These are phyloP conservation scores for Annulohypoxylon bovei DNA, from an alignment of 495 filamentous ascomycete genomes.

Conservation along the genomic window DNA sequence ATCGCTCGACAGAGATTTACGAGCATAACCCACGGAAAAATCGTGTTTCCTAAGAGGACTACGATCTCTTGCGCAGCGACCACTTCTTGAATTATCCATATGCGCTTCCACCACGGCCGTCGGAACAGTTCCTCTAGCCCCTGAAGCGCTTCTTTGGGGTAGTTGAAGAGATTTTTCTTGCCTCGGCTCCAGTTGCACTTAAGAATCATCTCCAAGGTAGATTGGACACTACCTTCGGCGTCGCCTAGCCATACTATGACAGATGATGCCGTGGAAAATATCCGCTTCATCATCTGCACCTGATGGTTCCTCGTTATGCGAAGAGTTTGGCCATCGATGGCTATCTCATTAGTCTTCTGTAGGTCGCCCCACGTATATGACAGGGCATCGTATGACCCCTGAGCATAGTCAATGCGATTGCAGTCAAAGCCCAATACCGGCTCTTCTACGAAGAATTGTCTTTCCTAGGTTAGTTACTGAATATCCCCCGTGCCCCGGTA, in stretches of 20 bases:
- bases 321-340: constrained; percentile 17
- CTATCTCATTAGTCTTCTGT: constrained; percentile 26
- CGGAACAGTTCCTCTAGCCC: constrained; percentile 16
- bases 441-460: constrained; percentile 16
- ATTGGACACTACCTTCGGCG: neutral
- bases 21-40: constrained; percentile 27
- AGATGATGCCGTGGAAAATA: constrained; percentile 18
- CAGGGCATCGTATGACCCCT: constrained; percentile 26
- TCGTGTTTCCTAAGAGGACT: constrained; percentile 5
- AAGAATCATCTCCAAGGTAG: constrained; percentile 20
- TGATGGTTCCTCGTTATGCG: constrained; percentile 29
- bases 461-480: neutral
- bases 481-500: neutral
- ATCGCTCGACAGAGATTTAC: constrained; percentile 16
- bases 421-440: constrained; percentile 16
- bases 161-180: constrained; percentile 18
- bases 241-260: constrained; percentile 26
- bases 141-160: constrained; percentile 5
- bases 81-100: constrained; percentile 28
- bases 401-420: neutral
- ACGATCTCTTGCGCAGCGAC: constrained; percentile 14
- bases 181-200: constrained; percentile 25
- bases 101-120: constrained; percentile 25
- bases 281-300: constrained; percentile 30
- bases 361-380: constrained; percentile 43